Percentiles rank a stretch among this genome's conserved stretches.
Conservation (phyloP, 495 filamentous ascomycete species). For the Darksidea phi region DNA sequence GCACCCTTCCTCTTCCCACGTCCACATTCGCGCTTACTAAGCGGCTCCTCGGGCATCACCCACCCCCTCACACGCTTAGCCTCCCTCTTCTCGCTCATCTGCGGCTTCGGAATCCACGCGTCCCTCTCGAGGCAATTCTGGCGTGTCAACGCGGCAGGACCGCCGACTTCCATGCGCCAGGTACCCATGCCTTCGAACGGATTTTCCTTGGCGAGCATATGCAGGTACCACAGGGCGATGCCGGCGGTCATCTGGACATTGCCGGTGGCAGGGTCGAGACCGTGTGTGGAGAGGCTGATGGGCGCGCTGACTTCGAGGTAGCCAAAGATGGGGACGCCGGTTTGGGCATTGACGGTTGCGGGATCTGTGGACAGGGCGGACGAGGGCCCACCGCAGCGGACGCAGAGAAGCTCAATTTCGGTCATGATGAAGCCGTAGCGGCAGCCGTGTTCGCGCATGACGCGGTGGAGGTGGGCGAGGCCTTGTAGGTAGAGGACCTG, state of each 20-base stretch:
- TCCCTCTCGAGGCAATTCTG: constrained; percentile 69
- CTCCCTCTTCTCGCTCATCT: constrained; percentile 76
- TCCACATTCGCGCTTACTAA: constrained; percentile 54
- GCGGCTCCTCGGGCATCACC: constrained; percentile 76
- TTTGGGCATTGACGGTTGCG: constrained; percentile 52
- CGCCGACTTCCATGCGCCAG: constrained; percentile 77
- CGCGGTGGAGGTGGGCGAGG: constrained; percentile 76
- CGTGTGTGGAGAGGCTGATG: constrained; percentile 52
- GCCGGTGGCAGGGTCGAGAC: constrained; percentile 38
- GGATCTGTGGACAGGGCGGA: constrained; percentile 15
- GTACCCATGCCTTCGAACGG: constrained; percentile 63
- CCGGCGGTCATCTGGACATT: constrained; percentile 64
- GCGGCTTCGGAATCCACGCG: constrained; percentile 82
- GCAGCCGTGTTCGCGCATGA: constrained; percentile 89
- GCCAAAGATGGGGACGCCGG: constrained; percentile 71
- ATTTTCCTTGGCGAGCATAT: constrained; percentile 78
- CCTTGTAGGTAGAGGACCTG: constrained; percentile 83
- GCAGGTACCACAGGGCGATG: constrained; percentile 71
- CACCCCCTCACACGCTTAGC: constrained; percentile 80
- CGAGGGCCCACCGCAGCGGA: constrained; percentile 53
- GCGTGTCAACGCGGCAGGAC: constrained; percentile 71
- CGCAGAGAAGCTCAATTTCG: constrained; percentile 89
- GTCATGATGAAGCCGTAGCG: constrained; percentile 94
- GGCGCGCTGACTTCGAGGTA: constrained; percentile 72
- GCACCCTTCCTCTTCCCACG: constrained; percentile 32